Base-by-base conservation (phyloP, 352 stramenopile genomes). In the Globisporangium nagaii region DNA sequence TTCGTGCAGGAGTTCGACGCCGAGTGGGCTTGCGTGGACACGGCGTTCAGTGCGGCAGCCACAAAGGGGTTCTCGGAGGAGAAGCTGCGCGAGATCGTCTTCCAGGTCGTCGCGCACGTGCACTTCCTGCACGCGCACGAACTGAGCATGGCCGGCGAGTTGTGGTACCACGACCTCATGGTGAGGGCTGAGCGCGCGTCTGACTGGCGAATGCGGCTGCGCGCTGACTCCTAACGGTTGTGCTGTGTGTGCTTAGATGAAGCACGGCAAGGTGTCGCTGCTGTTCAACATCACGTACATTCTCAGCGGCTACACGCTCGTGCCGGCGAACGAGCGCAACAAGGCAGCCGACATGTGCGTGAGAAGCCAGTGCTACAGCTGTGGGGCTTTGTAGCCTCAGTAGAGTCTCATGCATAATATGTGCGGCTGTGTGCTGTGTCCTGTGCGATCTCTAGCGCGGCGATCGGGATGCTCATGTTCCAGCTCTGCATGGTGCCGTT, bases 401-500 rank as follows among this genome's bases (percentile, higher is more conserved):
- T 2, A 54, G 35, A 31, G 32, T 45, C 20, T 45, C 24, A 22
- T 20, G 10, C 7, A 41, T 22, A 20, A 4, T n/a, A n/a, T n/a
- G n/a, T n/a, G n/a, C n/a, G n/a, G n/a, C n/a, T n/a, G n/a, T n/a
- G n/a, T n/a, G n/a, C n/a, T n/a, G n/a, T n/a, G n/a, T n/a, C n/a
- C n/a, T n/a, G n/a, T n/a, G n/a, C 11, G 13, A 10, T 34, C 45
- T 49, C 28, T 31, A 86, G 75, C 7, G 65, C 66, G 13, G 72
- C 73, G 5, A 78, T 86, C 35, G 76, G 76, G 7, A 73, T 83
- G 63, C 44, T 84, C 15, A 81, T 84, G 67, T 79, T 84, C 39
- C 76, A 86, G 53, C 53, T 86, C 17, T 73, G 66, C 20, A 72
- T 84, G 65, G 60, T 75, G 36, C 68, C 71, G 0, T 65, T 74